Base-by-base conservation (phyloP, 1,284 basidiomycete species). In the Cutaneotrichosporon sp. region DNA sequence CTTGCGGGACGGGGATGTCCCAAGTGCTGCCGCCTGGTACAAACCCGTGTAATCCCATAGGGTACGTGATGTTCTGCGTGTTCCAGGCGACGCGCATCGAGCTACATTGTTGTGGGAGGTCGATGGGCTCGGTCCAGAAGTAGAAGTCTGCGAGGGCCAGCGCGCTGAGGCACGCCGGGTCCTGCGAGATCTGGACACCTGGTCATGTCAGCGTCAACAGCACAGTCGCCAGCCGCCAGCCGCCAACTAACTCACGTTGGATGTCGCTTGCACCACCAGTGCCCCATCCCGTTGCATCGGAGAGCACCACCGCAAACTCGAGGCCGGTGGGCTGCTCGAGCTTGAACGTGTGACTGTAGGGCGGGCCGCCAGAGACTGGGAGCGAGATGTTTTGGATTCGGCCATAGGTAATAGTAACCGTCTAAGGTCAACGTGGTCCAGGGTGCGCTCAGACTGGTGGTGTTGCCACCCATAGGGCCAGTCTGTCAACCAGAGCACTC, bases 1-100 rank as follows among this genome's bases (percentile, higher is more conserved):
- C 53, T 61, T 60, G 21, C 13, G 72, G 67, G n/a, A 77, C 67
- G 1, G 76, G 74, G 7, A 79, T 62, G 13, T 67, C 60, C 65
- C 73, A 79, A 0, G 74, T 71, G 3, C 71, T 68, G 13, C 77
- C 77, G 38, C 68, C 67, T 1, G 76, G 74, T 21, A 79, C 72
- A 21, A 79, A 53, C 11, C 77, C 77, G 65, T 70, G 75, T 2
- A 77, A 67, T 13, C 64, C 36, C 13, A 78, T 62, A 0, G 77
- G 77, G 32, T 62, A 61, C 8, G 69, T 68, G 21, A 70, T 72
- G 56, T 75, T 77, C 50, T 62, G 46, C 31, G 26, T 47, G 18
- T 67, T 61, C 77, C 77, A 79, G 2, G 66, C 61, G 50, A 79
- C 59, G 22, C 62, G 22, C 68, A 75, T 66, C 51, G 62, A 52